Evolutionary conservation across 2,329 filamentous ascomycete species (phyloP).

Genomic region (Blumeria graminis): DNA sequence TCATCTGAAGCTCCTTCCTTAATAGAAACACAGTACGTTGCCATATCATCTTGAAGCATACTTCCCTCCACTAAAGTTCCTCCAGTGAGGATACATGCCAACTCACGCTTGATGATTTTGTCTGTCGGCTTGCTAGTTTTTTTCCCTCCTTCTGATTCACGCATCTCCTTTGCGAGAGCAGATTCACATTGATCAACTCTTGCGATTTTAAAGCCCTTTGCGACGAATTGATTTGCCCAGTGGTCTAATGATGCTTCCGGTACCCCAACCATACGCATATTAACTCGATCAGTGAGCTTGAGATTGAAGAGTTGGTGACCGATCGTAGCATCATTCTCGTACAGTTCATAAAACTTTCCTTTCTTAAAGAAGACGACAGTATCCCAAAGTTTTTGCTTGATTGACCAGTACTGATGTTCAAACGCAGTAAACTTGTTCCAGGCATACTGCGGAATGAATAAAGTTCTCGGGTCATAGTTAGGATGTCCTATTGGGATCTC

Average conservation of each 20-base stretch:
- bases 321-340: constrained; percentile 91
- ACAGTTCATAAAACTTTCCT: constrained; percentile 96
- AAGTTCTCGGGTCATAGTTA: constrained; percentile 72
- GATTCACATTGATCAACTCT: constrained; percentile 93
- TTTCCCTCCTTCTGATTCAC: constrained; percentile 52
- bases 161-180: constrained; percentile 90
- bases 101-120: constrained; percentile 78
- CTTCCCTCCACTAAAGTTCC: constrained; percentile 85
- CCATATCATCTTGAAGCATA: constrained; percentile 97
- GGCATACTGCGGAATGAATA: constrained; percentile 67
- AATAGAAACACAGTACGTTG: constrained; percentile 85
- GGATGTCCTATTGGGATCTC: constrained; percentile 53
- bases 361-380: constrained; percentile 99
- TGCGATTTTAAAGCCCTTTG: constrained; percentile 93
- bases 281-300: constrained; percentile 91
- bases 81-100: constrained; percentile 73
- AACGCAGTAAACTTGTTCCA: constrained; percentile 76
- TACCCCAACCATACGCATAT: constrained; percentile 99
- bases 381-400: constrained; percentile 94
- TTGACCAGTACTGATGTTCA: constrained; percentile 97
- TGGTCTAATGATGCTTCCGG: constrained; percentile 86
- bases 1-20: constrained; percentile 56
- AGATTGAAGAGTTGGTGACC: constrained; percentile 93
- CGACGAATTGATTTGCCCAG: constrained; percentile 96
- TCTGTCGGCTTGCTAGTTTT: constrained; percentile 26